Evolutionary conservation across 768 basidiomycete species (phyloP).

Genomic region (Boletus subparvulus): DNA sequence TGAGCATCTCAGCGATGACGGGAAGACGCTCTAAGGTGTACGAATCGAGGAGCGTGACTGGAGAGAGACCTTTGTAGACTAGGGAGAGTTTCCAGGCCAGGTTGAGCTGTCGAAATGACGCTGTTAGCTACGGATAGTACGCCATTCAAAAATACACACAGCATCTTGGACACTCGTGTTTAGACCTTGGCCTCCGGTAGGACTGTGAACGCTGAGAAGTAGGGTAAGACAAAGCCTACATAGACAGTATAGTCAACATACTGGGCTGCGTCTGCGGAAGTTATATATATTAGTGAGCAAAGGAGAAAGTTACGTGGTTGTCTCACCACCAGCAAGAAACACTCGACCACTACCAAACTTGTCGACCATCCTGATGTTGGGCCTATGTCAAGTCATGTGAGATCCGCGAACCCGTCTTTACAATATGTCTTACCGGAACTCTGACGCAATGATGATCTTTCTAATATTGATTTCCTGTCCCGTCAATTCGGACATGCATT

Average conservation of each 20-base stretch:
- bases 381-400: conserved; percentile 26
- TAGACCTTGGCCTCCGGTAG: conserved; percentile 34
- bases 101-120: conserved; percentile 33
- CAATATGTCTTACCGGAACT: conserved; percentile 28
- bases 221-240: not conserved
- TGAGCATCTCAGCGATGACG: conserved; percentile 46
- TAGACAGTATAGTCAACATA: not conserved
- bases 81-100: conserved; percentile 47
- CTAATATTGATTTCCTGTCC: conserved; percentile 35
- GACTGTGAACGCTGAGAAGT: conserved; percentile 21
- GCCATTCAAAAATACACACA: conserved; percentile 27
- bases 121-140: not conserved
- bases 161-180: conserved; percentile 40
- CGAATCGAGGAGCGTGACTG: conserved; percentile 37
- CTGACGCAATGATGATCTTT: conserved; percentile 24
- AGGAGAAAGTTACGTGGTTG: not conserved
- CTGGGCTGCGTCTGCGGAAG: conserved; percentile 48
- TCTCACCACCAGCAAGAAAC: conserved; percentile 46
- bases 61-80: conserved; percentile 38
- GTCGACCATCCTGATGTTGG: conserved; percentile 50
- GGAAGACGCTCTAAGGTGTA: conserved; percentile 47
- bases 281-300: not conserved
- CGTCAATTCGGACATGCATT: conserved; percentile 28
- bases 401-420: not conserved
- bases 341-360: conserved; percentile 43